Conservation (phyloP, 371 early-diverging fungal genomes). For the Mucor lusitanicus region DNA sequence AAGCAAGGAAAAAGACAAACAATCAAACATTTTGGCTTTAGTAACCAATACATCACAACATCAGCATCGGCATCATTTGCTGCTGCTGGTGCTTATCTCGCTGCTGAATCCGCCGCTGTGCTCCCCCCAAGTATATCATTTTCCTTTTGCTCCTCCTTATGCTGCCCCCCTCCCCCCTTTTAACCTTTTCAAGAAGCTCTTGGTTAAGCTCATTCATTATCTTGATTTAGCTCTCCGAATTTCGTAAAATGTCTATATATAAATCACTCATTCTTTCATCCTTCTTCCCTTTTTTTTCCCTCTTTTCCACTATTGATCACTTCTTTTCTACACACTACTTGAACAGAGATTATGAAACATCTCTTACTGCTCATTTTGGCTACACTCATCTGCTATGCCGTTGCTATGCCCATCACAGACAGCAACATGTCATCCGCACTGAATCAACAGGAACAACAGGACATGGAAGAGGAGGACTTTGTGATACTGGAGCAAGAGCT, state of each 20-base stretch:
- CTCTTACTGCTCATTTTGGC: background rate
- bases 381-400: background rate
- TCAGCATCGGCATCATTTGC: background rate
- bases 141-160: background rate
- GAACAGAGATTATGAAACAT: conserved; percentile 4
- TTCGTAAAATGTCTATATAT: background rate
- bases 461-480: background rate
- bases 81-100: background rate
- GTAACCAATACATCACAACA: background rate
- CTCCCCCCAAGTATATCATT: background rate
- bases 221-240: conserved; percentile 9
- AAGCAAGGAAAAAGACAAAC: background rate
- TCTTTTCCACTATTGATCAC: background rate
- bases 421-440: background rate
- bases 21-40: background rate
- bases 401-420: conserved; percentile 8
- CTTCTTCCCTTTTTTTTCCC: conserved; percentile 1
- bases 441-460: background rate
- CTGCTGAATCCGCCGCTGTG: background rate
- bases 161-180: background rate
- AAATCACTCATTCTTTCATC: background rate
- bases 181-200: background rate
- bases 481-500: background rate
- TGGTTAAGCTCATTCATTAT: background rate
- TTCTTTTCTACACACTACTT: background rate